These are phyloP conservation scores for Vitis hybrid DNA, from an alignment of 177 flowering plant species.

Conservation along the genomic window DNA sequence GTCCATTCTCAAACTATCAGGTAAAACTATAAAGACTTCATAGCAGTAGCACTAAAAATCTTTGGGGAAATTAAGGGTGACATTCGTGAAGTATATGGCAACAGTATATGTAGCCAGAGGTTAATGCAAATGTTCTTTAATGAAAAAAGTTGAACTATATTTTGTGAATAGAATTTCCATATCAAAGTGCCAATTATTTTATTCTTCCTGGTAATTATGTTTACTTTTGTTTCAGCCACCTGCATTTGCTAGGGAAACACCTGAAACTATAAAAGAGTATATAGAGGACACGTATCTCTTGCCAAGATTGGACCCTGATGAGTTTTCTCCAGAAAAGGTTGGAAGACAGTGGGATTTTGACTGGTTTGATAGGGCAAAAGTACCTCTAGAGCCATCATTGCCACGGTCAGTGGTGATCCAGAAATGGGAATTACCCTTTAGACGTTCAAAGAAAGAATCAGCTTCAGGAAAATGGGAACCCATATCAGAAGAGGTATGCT, in stretches of 20 bases:
- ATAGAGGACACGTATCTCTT: slow-evolving; percentile 72
- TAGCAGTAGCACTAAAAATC: too few relatives aligned
- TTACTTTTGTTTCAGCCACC: slow-evolving; percentile 62
- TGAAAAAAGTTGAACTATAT: background rate
- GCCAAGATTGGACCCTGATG: slow-evolving; percentile 75
- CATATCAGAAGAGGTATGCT: slow-evolving; percentile 63
- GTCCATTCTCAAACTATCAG: too few relatives aligned
- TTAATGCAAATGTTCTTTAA: too few relatives aligned
- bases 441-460: slow-evolving; percentile 41
- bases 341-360: slow-evolving; percentile 97
- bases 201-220: background rate
- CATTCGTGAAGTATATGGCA: too few relatives aligned
- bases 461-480: slow-evolving; percentile 62
- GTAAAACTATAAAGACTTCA: too few relatives aligned
- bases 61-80: too few relatives aligned
- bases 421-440: slow-evolving; percentile 77
- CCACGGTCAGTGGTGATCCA: slow-evolving; percentile 71
- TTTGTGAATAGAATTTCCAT: background rate
- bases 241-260: slow-evolving; percentile 71
- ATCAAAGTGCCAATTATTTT: background rate
- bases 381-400: slow-evolving; percentile 68
- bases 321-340: slow-evolving; percentile 69
- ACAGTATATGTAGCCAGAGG: too few relatives aligned
- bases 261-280: slow-evolving; percentile 60
- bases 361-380: slow-evolving; percentile 80